Evolutionary conservation across 805 yeast species (phyloP).

Genomic region (Schwanniomyces polymorphus): DNA sequence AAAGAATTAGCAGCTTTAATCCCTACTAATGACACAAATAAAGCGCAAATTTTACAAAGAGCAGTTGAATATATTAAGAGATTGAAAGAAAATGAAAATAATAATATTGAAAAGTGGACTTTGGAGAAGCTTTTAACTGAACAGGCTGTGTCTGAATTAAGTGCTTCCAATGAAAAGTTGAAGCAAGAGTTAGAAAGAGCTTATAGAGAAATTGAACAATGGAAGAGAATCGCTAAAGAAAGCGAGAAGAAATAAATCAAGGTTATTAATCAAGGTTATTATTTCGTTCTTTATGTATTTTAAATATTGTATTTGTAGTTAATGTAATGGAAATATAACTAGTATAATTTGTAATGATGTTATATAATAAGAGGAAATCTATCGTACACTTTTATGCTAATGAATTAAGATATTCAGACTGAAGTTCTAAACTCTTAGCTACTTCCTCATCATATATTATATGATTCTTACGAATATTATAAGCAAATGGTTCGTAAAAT

Average conservation of each 20-base stretch:
- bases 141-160: conserved; percentile 84
- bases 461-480: conserved; percentile 16
- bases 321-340: neutral
- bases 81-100: conserved; percentile 85
- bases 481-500: conserved; percentile 20
- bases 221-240: conserved; percentile 50
- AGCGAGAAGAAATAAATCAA: conserved; percentile 23
- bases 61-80: conserved; percentile 90
- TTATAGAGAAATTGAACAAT: conserved; percentile 85
- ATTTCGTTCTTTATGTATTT: neutral
- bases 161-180: conserved; percentile 82
- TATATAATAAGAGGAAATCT: neutral
- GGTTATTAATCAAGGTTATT: neutral
- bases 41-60: conserved; percentile 83
- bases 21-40: conserved; percentile 84
- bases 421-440: conserved; percentile 10
- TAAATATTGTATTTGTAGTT: neutral
- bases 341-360: neutral
- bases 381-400: neutral
- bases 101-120: conserved; percentile 92
- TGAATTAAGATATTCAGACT: neutral
- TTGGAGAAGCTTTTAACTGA: conserved; percentile 88
- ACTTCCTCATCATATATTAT: conserved; percentile 28
- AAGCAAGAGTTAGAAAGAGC: conserved; percentile 88
- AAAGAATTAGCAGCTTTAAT: conserved; percentile 73